Evolutionary conservation across 2,329 filamentous ascomycete species (phyloP).

Genomic region (Lasiodiplodia gonubiensis): DNA sequence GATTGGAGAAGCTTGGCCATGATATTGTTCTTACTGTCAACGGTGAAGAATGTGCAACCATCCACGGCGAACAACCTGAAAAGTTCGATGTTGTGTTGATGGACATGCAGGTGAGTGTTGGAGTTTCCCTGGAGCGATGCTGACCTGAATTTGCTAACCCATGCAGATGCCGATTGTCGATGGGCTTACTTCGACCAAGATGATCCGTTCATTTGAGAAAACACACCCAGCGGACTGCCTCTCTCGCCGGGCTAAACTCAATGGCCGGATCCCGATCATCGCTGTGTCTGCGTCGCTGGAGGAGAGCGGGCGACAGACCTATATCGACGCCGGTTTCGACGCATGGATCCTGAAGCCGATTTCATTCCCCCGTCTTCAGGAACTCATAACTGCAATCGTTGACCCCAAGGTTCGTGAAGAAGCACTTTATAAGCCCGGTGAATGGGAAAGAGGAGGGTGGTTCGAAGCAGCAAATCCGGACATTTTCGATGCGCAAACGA

Average conservation of each 20-base stretch:
- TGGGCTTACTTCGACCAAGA: conserved; percentile 78
- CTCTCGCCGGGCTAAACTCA: conserved; percentile 64
- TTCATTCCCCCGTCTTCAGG: conserved; percentile 75
- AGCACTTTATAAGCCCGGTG: conserved; percentile 72
- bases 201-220: conserved; percentile 77
- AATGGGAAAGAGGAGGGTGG: conserved; percentile 90
- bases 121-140: no score
- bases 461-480: conserved; percentile 59
- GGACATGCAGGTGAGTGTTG: conserved; percentile 80
- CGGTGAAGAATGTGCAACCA: conserved; percentile 79
- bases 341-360: conserved; percentile 92
- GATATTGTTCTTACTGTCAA: conserved; percentile 75
- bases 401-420: conserved; percentile 62
- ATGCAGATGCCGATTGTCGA: conserved; percentile 89
- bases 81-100: conserved; percentile 82
- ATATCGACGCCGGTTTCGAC: conserved; percentile 81
- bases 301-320: conserved; percentile 70
- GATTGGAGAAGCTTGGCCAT: conserved; percentile 78
- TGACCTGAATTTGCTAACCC: not conserved
- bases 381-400: conserved; percentile 72
- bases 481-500: conserved; percentile 46
- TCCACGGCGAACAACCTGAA: conserved; percentile 67
- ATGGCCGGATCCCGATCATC: conserved; percentile 78
- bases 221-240: conserved; percentile 56
- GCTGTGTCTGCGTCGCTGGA: conserved; percentile 83